Evolutionary conservation across 805 yeast genomes (phyloP).

Genomic region (Ogataea nakhonphanomensis): DNA sequence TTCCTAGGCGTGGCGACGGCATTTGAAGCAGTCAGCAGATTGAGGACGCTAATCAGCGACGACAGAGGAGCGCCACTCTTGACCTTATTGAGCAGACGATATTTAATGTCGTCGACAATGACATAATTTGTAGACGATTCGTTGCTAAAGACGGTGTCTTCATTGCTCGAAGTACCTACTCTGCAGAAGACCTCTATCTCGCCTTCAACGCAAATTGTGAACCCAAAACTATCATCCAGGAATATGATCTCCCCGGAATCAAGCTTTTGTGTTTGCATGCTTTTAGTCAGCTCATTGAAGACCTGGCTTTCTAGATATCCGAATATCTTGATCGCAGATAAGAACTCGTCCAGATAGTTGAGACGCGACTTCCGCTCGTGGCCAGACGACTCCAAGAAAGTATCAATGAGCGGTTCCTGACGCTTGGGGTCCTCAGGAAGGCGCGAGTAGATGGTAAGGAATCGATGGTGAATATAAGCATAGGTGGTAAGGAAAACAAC

Average conservation of each 20-base stretch:
- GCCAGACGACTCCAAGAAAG: conserved; percentile 39
- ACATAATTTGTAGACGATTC: conserved; percentile 40
- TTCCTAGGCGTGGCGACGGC: background rate
- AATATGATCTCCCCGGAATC: conserved; percentile 72
- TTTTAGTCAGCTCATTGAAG: conserved; percentile 87
- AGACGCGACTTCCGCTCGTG: conserved; percentile 41
- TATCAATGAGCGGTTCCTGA: conserved; percentile 43
- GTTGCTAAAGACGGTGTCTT: conserved; percentile 24
- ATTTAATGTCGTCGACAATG: conserved; percentile 53
- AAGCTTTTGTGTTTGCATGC: conserved; percentile 84
- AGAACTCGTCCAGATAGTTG: conserved; percentile 82
- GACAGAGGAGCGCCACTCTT: conserved; percentile 83
- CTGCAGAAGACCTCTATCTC: conserved; percentile 72
- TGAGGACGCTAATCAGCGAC: conserved; percentile 74
- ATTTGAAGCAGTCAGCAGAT: conserved; percentile 47
- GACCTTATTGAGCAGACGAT: conserved; percentile 75
- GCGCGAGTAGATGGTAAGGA: conserved; percentile 60
- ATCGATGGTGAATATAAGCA: conserved; percentile 56
- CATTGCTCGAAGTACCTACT: conserved; percentile 34
- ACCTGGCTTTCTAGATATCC: conserved; percentile 90
- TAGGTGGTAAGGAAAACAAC: conserved; percentile 36
- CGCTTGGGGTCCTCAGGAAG: conserved; percentile 43
- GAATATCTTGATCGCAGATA: conserved; percentile 87
- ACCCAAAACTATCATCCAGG: conserved; percentile 67
- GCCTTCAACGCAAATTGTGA: conserved; percentile 92